A percentile compares a stretch with the other conserved stretches of the same genome.
phyloP scores from a whole-genome alignment of 345 rosid genomes.

The Pistacia vera region DNA sequence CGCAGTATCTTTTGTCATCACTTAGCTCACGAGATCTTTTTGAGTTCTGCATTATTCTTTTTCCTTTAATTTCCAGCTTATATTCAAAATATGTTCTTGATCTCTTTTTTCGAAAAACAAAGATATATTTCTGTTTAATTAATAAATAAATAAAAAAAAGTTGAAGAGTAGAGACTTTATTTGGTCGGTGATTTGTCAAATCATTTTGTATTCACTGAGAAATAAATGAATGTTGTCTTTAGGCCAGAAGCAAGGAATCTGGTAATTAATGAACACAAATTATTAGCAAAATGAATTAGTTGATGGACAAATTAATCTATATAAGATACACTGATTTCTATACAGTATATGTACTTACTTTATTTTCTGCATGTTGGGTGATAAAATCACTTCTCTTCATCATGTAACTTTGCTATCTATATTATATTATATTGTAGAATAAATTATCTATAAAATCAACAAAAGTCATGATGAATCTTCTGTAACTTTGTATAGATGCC shows the following conservation, averaged over 20 bases:
- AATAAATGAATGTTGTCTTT: neutral
- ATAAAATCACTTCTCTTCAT: neutral
- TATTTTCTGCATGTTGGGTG: neutral
- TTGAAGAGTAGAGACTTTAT: neutral
- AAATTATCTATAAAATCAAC: neutral
- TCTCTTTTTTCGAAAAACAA: neutral
- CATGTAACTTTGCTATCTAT: neutral
- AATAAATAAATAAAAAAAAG: neutral
- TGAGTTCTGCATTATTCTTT: neutral
- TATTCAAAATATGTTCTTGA: neutral
- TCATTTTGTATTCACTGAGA: neutral
- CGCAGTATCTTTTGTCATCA: slow-evolving; percentile 13
- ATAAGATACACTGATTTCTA: neutral
- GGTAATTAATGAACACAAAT: neutral
- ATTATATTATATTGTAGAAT: too few species aligned
- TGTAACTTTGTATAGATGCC: slow-evolving; percentile 4
- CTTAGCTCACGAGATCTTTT: slow-evolving; percentile 29
- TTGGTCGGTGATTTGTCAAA: slow-evolving; percentile 27
- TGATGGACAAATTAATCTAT: slow-evolving; percentile 9
- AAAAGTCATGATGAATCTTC: slow-evolving; percentile 10
- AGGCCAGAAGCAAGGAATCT: neutral
- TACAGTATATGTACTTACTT: neutral
- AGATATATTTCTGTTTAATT: too few species aligned
- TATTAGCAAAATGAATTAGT: neutral
- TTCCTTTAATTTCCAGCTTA: neutral